Percentiles rank a stretch among this genome's conserved stretches.
Conservation (phyloP, 495 filamentous ascomycete genomes). For the Antarctomyces pellizariae region DNA sequence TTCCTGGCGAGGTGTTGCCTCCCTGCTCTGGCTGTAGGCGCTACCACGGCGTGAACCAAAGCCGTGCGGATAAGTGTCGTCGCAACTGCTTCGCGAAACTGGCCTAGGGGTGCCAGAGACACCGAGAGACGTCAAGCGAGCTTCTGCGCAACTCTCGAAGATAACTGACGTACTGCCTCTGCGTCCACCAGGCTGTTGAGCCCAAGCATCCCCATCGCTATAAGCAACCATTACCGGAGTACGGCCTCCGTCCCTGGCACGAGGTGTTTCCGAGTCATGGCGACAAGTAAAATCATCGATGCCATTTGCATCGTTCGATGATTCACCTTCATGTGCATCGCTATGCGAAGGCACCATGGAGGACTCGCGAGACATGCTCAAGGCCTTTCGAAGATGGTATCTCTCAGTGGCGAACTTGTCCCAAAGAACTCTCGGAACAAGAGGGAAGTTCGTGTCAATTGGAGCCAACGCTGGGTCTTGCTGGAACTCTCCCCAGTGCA, state of each 20-base stretch:
- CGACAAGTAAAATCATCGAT: conserved; percentile 1
- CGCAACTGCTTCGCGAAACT: conserved; percentile 1
- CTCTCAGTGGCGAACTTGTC: too few relatives aligned
- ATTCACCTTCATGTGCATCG: conserved; percentile 1
- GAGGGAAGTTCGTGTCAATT: conserved; percentile 10
- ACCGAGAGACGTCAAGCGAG: conserved; percentile 10
- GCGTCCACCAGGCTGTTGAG: conserved; percentile 11
- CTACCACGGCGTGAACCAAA: background rate
- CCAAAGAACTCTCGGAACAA: conserved; percentile 9
- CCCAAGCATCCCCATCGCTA: conserved; percentile 10
- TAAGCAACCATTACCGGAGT: conserved; percentile 6
- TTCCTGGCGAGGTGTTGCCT: background rate
- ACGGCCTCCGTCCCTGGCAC: conserved; percentile 1
- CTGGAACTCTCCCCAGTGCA: conserved; percentile 19
- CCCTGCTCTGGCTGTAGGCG: conserved; percentile 3
- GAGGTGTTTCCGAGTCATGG: conserved; percentile 1
- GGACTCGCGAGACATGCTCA: background rate
- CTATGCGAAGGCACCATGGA: background rate
- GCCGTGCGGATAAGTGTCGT: background rate
- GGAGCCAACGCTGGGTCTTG: conserved; percentile 23
- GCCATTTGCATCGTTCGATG: conserved; percentile 7
- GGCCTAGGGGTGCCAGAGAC: conserved; percentile 11
- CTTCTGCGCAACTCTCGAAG: conserved; percentile 9
- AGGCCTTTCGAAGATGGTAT: conserved; percentile 6
- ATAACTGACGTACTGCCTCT: conserved; percentile 2